Base-by-base conservation (phyloP, 225 moss, liverwort and hornwort species). In the Thuidium tamariscinum region DNA sequence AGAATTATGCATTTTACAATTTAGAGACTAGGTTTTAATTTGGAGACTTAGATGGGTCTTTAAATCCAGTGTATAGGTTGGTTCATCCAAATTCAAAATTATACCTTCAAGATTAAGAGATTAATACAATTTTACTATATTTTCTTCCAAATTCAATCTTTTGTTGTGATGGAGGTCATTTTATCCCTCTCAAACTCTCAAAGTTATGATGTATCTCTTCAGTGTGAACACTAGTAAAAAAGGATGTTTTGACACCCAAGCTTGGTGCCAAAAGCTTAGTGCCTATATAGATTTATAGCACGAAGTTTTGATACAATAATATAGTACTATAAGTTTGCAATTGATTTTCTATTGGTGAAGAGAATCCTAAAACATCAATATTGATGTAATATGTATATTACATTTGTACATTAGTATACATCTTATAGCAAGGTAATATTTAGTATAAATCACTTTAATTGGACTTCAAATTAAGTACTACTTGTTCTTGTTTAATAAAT, bases 201-300 rank as follows among this genome's bases (percentile, higher is more conserved):
- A 1, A 72, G 2, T 44, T 44, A 27, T 1, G 0, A 44, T 16
- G 10, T 71, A 0, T 29, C 1, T 17, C 1, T 0, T 46, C 46
- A 2, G 10, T 18, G 18, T 11, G 1, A 72, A 46, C 1, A 72
- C 17, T 72, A 72, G 2, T 29, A 46, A 18, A 19, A 72, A 30
- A 46, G 2, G 6, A 30, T 72, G 30, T 46, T 44, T 30, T 72
- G 3, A 6, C 4, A n/a, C 4, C 10, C 6, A 71, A 42, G 9
- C 42, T 70, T 42, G 16, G 25, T 68, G 4, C 7, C 4, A 21
- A 37, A 67, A 37, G 6, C 7, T 67, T 4, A 0, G 1, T 42
- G 26, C 26, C 0, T 0, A 1, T 30, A 18, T 17, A 0, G 10
- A 4, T 10, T 0, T 72, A 3, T 29, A 0, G 10, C 2, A 44